Percentiles rank a stretch among this genome's conserved stretches.
Evolutionary conservation across 345 rosid species (phyloP).

Genomic region (Jatropha curcas): DNA sequence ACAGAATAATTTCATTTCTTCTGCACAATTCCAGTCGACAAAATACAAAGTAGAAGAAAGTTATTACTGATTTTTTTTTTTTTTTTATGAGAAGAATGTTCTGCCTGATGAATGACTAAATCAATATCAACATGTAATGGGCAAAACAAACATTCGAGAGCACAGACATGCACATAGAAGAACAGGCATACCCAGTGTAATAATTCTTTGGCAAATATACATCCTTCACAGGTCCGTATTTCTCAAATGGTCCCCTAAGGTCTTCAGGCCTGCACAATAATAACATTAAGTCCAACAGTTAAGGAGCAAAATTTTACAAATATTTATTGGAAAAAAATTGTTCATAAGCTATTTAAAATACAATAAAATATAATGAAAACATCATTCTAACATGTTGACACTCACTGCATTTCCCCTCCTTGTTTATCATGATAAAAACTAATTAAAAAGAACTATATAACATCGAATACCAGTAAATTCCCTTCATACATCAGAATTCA

Average conservation of each 20-base stretch:
- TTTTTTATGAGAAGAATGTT: too few relatives aligned
- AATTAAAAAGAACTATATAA: too few relatives aligned
- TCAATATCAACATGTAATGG: neutral
- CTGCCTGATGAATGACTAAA: neutral
- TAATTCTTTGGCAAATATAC: constrained; percentile 85
- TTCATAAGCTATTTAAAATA: neutral
- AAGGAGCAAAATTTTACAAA: too few relatives aligned
- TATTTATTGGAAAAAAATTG: too few relatives aligned
- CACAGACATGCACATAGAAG: neutral
- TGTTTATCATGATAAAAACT: too few relatives aligned
- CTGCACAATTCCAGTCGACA: neutral
- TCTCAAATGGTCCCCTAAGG: constrained; percentile 76
- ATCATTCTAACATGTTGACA: too few relatives aligned
- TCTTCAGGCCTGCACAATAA: constrained; percentile 68
- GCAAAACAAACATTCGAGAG: neutral
- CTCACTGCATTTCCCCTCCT: too few relatives aligned
- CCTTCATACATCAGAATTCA: too few relatives aligned
- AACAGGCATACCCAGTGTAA: constrained; percentile 64
- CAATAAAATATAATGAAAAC: neutral
- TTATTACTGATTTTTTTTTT: too few relatives aligned
- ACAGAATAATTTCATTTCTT: neutral
- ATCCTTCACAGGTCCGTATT: constrained; percentile 84
- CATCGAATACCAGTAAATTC: too few relatives aligned
- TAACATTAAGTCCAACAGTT: neutral
- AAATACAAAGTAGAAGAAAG: too few relatives aligned